Conservation (phyloP, 2,329 filamentous ascomycete species). For the Calonectria montana region DNA sequence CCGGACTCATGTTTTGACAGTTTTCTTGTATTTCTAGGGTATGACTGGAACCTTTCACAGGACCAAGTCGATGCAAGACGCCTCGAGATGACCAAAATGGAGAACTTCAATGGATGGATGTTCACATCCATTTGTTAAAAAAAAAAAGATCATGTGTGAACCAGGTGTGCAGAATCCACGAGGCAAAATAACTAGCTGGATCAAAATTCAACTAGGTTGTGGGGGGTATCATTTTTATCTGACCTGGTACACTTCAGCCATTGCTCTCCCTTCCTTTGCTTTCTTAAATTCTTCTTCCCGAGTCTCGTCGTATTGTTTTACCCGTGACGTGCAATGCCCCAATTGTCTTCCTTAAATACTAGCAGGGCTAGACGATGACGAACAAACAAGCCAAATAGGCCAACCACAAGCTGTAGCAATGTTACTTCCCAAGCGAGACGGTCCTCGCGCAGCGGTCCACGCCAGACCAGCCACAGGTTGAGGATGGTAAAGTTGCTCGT, state of each 20-base stretch:
- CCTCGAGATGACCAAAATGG: slow-evolving; percentile 31
- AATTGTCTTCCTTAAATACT: slow-evolving; percentile 92
- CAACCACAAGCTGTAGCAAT: slow-evolving; percentile 79
- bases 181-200: not conserved
- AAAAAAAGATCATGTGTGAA: not conserved
- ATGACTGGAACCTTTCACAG: slow-evolving; percentile 20
- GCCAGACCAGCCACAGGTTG: slow-evolving; percentile 96
- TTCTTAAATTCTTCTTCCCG: not conserved
- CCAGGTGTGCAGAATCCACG: not conserved
- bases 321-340: slow-evolving; percentile 53
- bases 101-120: slow-evolving; percentile 28
- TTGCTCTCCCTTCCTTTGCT: not conserved
- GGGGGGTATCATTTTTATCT: slow-evolving; percentile 29
- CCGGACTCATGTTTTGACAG: slow-evolving; percentile 13
- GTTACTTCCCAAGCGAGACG: slow-evolving; percentile 83
- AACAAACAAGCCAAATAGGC: slow-evolving; percentile 85
- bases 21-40: slow-evolving; percentile 42
- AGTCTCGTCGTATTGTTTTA: not conserved
- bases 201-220: not conserved
- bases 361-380: slow-evolving; percentile 87
- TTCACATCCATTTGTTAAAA: slow-evolving; percentile 4
- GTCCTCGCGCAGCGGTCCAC: slow-evolving; percentile 91
- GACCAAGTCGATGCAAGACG: slow-evolving; percentile 29
- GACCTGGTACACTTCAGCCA: not conserved
- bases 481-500: slow-evolving; percentile 92